Base-by-base conservation (phyloP, 2,329 filamentous ascomycete genomes). In the Phoma sp. region DNA sequence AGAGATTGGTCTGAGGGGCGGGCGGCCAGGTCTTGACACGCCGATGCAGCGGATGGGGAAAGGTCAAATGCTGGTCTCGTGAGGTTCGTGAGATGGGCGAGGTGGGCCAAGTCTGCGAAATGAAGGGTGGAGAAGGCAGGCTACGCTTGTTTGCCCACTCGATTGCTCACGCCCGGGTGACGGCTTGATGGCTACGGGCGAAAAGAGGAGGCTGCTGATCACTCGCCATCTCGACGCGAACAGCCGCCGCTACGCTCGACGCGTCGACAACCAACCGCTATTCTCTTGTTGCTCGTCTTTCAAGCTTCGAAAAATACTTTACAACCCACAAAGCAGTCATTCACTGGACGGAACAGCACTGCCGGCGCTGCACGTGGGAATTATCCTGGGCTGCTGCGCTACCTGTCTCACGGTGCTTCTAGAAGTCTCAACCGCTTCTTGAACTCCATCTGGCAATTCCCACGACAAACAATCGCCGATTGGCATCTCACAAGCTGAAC, bases 131-230 rank as follows among this genome's bases (percentile, higher is more conserved):
- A 39, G 32, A 27, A 37, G 39, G 27, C 45, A 32, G 33, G 19
- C 39, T 39, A 32, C 2, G 27, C 27, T 9, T 29, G 8, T 25
- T 12, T 31, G 43, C 37, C 19, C 19, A 6, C 21, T 13, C 27
- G 44, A 39, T 54, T 37, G 33, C 27, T 9, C 3, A 12, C 44
- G 39, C 19, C 40, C 49, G 59, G 57, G 49, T 43, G 55, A 51
- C 58, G 62, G 58, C 55, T 61, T 43, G 55, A 51, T 57, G 62
- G 58, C 55, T 61, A 33, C 25, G 21, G 17, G 32, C 35, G 17
- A 40, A 43, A 58, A 52, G 61, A 53, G 62, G 60, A 60, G 60
- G 52, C 51, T 44, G 60, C 57, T 51, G 61, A 64, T 64, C 59
- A 22, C 19, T 49, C 55, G 56, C 55, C 57, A 27, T 51, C 27